phyloP scores from a whole-genome alignment of 208 protist species.

The Zelonia costaricensis region DNA sequence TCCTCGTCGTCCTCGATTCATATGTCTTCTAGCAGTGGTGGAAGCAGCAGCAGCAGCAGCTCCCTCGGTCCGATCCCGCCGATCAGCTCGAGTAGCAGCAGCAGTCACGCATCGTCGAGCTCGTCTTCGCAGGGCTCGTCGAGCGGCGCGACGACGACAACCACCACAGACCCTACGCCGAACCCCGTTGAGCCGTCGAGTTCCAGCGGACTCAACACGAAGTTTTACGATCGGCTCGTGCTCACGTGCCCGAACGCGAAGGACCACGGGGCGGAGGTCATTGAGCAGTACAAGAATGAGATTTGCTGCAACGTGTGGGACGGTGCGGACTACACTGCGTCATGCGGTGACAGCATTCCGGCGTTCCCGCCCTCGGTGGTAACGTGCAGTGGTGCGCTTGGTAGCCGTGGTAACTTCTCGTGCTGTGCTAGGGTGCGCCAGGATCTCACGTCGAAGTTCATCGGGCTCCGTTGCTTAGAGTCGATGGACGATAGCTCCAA shows the following conservation, averaged over 20 bases:
- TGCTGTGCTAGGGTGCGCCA: slow-evolving; percentile 17
- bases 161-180: background rate
- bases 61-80: background rate
- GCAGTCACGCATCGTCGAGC: background rate
- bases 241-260: slow-evolving; percentile 12
- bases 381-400: slow-evolving; percentile 23
- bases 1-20: background rate
- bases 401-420: slow-evolving; percentile 20
- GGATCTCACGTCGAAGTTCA: slow-evolving; percentile 5
- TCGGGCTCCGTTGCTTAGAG: slow-evolving; percentile 13
- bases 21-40: no score
- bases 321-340: background rate
- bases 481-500: background rate
- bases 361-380: slow-evolving; percentile 13
- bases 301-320: slow-evolving; percentile 20
- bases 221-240: background rate
- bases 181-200: background rate
- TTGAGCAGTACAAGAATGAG: slow-evolving; percentile 1
- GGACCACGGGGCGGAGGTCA: background rate
- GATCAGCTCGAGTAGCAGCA: background rate
- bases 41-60: background rate
- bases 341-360: slow-evolving; percentile 14
- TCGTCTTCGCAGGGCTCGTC: background rate
- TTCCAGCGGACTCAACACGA: background rate
- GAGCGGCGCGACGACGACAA: no score